A percentile compares a stretch with the other conserved stretches of the same genome.
phyloP scores from a whole-genome alignment of 2,329 filamentous ascomycete genomes.

The Colletotrichum tabaci region DNA sequence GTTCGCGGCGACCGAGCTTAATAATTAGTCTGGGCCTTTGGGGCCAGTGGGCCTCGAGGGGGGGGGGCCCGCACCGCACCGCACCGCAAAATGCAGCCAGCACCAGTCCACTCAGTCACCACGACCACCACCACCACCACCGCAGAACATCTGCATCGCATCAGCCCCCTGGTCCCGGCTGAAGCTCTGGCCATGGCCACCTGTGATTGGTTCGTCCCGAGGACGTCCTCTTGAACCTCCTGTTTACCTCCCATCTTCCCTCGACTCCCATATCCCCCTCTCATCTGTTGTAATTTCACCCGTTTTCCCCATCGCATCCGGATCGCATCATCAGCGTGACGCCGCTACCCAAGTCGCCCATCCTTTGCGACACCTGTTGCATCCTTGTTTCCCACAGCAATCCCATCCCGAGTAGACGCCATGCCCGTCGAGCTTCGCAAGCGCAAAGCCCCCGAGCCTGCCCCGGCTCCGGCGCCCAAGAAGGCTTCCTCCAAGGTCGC shows the following conservation, averaged over 20 bases:
- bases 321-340: conserved; percentile 38
- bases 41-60: too few species aligned
- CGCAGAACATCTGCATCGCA: conserved; percentile 39
- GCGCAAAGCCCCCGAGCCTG: conserved; percentile 69
- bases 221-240: conserved; percentile 40
- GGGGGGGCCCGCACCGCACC: conserved; percentile 28
- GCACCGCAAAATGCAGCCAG: conserved; percentile 33
- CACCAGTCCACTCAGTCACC: neutral
- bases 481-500: conserved; percentile 61
- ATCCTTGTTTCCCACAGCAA: conserved; percentile 19
- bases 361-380: conserved; percentile 28
- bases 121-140: neutral
- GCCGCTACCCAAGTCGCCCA: conserved; percentile 19
- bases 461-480: conserved; percentile 58
- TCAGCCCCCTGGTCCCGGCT: conserved; percentile 43
- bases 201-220: conserved; percentile 39
- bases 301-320: conserved; percentile 25
- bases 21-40: conserved; percentile 19
- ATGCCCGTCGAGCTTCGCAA: conserved; percentile 75
- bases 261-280: conserved; percentile 38
- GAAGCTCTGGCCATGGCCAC: conserved; percentile 40
- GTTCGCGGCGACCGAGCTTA: conserved; percentile 24
- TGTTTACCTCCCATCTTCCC: conserved; percentile 41
- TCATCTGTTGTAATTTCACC: conserved; percentile 31
- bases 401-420: conserved; percentile 38